These are phyloP conservation scores for Malassezia restricta DNA, from an alignment of 1,284 basidiomycete genomes.

Conservation along the genomic window DNA sequence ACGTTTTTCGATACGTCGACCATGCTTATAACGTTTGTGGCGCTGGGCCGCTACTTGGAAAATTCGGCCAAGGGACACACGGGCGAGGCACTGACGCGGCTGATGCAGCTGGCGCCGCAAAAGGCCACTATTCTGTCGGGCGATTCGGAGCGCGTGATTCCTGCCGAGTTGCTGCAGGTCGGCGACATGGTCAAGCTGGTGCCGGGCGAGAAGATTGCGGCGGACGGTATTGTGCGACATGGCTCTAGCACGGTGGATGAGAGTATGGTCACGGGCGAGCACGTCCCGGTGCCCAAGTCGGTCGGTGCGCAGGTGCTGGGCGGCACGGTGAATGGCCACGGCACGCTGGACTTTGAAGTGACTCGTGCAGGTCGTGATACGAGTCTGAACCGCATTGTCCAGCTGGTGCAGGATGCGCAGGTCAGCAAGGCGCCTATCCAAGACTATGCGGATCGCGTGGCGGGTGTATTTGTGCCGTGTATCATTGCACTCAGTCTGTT, in stretches of 20 bases:
- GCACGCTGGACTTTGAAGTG: slow-evolving; percentile 88
- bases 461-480: slow-evolving; percentile 85
- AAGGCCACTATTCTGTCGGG: slow-evolving; percentile 85
- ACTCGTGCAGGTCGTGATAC: slow-evolving; percentile 92
- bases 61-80: slow-evolving; percentile 95
- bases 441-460: slow-evolving; percentile 84
- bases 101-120: slow-evolving; percentile 85
- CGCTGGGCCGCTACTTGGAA: slow-evolving; percentile 86
- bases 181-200: slow-evolving; percentile 87
- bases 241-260: slow-evolving; percentile 86
- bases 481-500: slow-evolving; percentile 70
- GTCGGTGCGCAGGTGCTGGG: slow-evolving; percentile 76
- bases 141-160: slow-evolving; percentile 67
- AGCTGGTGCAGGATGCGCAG: slow-evolving; percentile 92
- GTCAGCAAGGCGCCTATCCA: slow-evolving; percentile 97
- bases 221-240: slow-evolving; percentile 76
- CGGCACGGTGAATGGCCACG: slow-evolving; percentile 89
- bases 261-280: slow-evolving; percentile 92
- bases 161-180: slow-evolving; percentile 87
- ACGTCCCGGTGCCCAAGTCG: slow-evolving; percentile 75
- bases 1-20: slow-evolving; percentile 98
- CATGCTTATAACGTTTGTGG: slow-evolving; percentile 96
- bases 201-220: slow-evolving; percentile 90
- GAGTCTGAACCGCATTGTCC: slow-evolving; percentile 86
- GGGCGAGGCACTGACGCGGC: slow-evolving; percentile 83